Conservation (phyloP, 768 basidiomycete species). For the Rickenella mellea region DNA sequence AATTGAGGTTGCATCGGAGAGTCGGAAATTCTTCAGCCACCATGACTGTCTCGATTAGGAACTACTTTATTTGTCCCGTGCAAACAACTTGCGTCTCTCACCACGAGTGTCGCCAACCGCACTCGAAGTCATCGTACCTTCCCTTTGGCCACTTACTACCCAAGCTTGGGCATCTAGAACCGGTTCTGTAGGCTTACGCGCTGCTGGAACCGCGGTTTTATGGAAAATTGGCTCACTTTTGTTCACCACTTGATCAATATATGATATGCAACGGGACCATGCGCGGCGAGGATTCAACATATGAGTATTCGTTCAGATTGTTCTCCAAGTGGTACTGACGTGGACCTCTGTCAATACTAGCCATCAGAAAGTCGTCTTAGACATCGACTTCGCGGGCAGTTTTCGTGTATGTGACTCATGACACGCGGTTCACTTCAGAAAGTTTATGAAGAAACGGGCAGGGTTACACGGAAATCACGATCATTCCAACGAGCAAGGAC, state of each 20-base stretch:
- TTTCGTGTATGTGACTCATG: conserved; percentile 54
- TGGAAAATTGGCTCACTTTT: too few relatives aligned
- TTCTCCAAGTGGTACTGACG: conserved; percentile 30
- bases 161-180: too few relatives aligned
- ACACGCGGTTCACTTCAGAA: conserved; percentile 12
- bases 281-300: conserved; percentile 76
- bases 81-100: too few relatives aligned
- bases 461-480: conserved; percentile 92
- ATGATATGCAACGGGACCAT: conserved; percentile 75
- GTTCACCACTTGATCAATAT: not conserved
- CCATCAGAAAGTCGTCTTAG: conserved; percentile 92
- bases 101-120: too few relatives aligned
- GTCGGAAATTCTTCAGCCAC: too few relatives aligned
- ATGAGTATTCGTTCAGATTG: conserved; percentile 49
- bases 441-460: conserved; percentile 19
- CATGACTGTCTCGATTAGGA: too few relatives aligned
- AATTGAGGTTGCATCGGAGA: too few relatives aligned
- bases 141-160: too few relatives aligned
- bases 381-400: conserved; percentile 84
- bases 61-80: too few relatives aligned
- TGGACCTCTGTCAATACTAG: conserved; percentile 59
- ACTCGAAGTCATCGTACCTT: too few relatives aligned
- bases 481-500: conserved; percentile 71
- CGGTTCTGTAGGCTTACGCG: too few relatives aligned
- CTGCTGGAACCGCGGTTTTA: too few relatives aligned